Conservation (phyloP, 2,329 filamentous ascomycete genomes). For the Sporothrix euskadiensis region DNA sequence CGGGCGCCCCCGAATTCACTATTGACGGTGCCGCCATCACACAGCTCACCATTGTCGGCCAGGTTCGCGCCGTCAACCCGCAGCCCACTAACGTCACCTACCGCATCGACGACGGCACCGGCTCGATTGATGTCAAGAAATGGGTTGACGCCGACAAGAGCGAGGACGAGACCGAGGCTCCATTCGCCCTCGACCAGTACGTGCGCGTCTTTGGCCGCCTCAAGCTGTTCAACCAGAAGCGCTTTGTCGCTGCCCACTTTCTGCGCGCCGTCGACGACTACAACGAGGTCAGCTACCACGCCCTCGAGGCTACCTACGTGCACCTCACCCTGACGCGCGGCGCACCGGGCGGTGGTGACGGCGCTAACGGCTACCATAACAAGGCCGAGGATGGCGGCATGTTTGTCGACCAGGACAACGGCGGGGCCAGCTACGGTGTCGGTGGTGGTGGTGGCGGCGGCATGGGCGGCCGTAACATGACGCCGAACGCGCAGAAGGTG, state of each 20-base stretch:
- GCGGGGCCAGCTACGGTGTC: constrained; percentile 40
- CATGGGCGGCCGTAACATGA: constrained; percentile 49
- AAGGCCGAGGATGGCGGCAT: constrained; percentile 47
- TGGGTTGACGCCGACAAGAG: constrained; percentile 70
- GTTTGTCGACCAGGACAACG: constrained; percentile 53
- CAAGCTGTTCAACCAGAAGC: constrained; percentile 80
- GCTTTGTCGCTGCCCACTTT: constrained; percentile 75
- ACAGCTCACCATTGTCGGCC: constrained; percentile 82
- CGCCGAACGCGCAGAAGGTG: constrained; percentile 64
- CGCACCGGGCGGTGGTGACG: constrained; percentile 48
- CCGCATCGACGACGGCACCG: constrained; percentile 92
- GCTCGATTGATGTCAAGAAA: constrained; percentile 84
- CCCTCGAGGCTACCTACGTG: constrained; percentile 85
- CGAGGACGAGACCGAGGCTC: constrained; percentile 43
- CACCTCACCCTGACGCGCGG: constrained; percentile 83
- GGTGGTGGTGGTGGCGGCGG: constrained; percentile 43
- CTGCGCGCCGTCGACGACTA: constrained; percentile 78
- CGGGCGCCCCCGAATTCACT: constrained; percentile 68
- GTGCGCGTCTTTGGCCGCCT: constrained; percentile 84
- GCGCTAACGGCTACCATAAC: constrained; percentile 35
- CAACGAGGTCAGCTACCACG: constrained; percentile 91
- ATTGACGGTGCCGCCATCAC: constrained; percentile 76
- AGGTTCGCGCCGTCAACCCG: constrained; percentile 82
- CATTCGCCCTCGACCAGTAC: constrained; percentile 71
- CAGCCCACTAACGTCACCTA: constrained; percentile 91